phyloP scores from a whole-genome alignment of 2,329 filamentous ascomycete species.

The Penicillium sp. region DNA sequence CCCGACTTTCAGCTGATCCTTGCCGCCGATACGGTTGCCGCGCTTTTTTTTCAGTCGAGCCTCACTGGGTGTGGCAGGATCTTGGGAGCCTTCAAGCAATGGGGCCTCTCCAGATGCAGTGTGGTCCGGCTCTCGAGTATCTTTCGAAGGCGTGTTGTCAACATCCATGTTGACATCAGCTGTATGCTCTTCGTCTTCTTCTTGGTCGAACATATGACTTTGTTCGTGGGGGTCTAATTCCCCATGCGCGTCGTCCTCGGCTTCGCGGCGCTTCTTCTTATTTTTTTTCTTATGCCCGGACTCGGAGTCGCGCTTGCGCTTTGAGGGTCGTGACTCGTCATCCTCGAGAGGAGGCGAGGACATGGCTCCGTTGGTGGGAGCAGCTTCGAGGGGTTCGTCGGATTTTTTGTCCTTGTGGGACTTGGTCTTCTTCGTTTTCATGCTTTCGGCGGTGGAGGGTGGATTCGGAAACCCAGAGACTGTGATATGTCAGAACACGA shows the following conservation, averaged over 20 bases:
- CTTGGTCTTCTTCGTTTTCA: constrained; percentile 21
- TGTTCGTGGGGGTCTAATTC: constrained; percentile 1
- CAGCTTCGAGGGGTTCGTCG: constrained; percentile 2
- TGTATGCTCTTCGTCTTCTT: not conserved
- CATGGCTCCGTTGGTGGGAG: constrained; percentile 3
- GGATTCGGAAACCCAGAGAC: constrained; percentile 10
- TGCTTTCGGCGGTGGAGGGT: constrained; percentile 8
- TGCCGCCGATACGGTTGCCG: constrained; percentile 18
- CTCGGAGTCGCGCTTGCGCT: constrained; percentile 37
- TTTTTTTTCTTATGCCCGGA: constrained; percentile 20
- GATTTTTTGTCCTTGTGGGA: constrained; percentile 11
- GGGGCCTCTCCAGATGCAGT: not conserved
- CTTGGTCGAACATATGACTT: not conserved
- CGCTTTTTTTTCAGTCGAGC: constrained; percentile 13
- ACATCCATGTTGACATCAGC: not conserved
- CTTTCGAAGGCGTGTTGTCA: not conserved
- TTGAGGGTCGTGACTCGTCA: constrained; percentile 26
- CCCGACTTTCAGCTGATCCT: constrained; percentile 33
- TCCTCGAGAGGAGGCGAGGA: constrained; percentile 11
- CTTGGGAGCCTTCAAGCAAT: not conserved
- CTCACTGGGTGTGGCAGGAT: not conserved
- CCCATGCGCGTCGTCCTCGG: constrained; percentile 13
- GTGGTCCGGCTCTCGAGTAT: constrained; percentile 3
- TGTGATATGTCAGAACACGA: constrained; percentile 9
- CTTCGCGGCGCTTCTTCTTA: constrained; percentile 18